Evolutionary conservation across 345 rosid genomes (phyloP).

Genomic region (Rubroshorea leprosula): DNA sequence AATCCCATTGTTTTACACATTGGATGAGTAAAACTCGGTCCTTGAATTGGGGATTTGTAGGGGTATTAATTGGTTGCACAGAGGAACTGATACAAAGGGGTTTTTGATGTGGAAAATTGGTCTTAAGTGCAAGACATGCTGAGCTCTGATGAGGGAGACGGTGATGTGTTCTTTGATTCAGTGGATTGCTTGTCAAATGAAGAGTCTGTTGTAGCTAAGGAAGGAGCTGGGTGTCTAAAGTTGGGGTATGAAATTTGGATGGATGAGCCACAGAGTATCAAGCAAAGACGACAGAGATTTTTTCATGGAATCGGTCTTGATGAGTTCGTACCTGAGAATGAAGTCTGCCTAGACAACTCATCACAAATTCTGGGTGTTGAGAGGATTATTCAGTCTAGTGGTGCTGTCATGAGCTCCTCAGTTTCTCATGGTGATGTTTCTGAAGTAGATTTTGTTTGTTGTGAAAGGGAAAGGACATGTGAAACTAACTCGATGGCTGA

Average conservation of each 20-base stretch:
- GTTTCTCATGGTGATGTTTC: conserved; percentile 6
- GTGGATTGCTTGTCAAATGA: conserved; percentile 37
- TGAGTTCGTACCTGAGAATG: conserved; percentile 19
- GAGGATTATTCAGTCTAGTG: conserved; percentile 41
- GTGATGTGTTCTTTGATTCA: conserved; percentile 66
- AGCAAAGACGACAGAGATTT: conserved; percentile 56
- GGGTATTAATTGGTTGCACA: conserved; percentile 31
- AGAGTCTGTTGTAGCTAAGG: conserved; percentile 25
- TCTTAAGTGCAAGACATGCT: conserved; percentile 44
- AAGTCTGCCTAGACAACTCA: conserved; percentile 2
- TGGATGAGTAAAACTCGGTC: conserved; percentile 36
- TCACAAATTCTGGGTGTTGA: conserved; percentile 21
- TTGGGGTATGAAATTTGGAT: conserved; percentile 51
- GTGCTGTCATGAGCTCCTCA: conserved; percentile 38
- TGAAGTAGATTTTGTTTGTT: conserved; percentile 24
- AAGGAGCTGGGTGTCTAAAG: conserved; percentile 16
- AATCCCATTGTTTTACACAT: conserved; percentile 15
- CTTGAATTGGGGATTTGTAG: conserved; percentile 32
- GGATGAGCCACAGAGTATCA: conserved; percentile 52
- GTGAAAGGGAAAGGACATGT: conserved; percentile 34
- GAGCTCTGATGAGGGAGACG: conserved; percentile 35
- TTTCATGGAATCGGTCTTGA: conserved; percentile 44
- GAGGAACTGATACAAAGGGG: conserved; percentile 9
- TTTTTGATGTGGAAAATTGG: conserved; percentile 35
- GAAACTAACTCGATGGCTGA: conserved; percentile 40